Evolutionary conservation across 495 filamentous ascomycete genomes (phyloP).

Genomic region (Clohesyomyces aquaticus): DNA sequence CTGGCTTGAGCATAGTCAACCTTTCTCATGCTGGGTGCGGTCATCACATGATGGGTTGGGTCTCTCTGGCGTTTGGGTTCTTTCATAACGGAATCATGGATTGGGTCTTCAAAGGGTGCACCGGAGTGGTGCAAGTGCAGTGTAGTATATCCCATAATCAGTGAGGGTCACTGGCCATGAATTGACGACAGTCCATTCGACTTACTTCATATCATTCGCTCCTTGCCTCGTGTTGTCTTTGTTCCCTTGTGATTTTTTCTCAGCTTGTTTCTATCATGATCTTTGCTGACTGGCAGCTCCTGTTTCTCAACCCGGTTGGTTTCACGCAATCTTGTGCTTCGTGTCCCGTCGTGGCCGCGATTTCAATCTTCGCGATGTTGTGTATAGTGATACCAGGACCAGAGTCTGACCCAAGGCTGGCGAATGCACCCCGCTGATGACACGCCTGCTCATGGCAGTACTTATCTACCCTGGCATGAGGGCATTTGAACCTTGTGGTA

Average conservation of each 20-base stretch:
- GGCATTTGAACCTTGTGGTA: neutral
- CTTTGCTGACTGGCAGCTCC: no score
- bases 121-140: conserved; percentile 23
- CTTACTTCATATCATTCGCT: conserved; percentile 12
- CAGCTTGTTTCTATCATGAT: neutral
- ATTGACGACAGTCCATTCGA: conserved; percentile 30
- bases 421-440: conserved; percentile 24
- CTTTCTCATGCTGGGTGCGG: conserved; percentile 6
- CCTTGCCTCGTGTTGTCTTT: conserved; percentile 1
- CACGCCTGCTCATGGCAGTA: neutral
- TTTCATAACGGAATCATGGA: conserved; percentile 19
- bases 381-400: no score
- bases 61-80: conserved; percentile 32
- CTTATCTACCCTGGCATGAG: no score
- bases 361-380: no score
- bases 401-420: no score
- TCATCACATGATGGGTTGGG: conserved; percentile 23
- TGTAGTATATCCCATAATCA: conserved; percentile 41
- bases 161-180: conserved; percentile 37
- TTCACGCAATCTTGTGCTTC: no score
- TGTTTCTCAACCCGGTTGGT: no score
- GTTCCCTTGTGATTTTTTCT: neutral
- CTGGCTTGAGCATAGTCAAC: conserved; percentile 27
- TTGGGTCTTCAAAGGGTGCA: conserved; percentile 25
- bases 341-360: no score